Conservation (phyloP, 169 alveolate genomes). For the Cryptosporidium andersoni region DNA sequence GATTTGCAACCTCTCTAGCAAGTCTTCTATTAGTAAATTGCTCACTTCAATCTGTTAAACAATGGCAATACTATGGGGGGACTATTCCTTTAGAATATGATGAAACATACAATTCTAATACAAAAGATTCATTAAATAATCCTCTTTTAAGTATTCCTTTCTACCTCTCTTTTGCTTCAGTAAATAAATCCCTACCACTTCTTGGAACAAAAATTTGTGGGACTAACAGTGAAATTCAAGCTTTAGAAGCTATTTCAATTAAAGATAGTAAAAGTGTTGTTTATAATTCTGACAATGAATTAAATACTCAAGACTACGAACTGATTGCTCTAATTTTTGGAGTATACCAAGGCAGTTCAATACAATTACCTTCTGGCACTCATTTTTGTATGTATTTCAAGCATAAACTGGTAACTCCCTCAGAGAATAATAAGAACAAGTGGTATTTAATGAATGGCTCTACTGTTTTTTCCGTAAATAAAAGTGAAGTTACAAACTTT, state of each 20-base stretch:
- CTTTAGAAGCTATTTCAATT: conserved; percentile 28
- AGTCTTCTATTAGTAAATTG: conserved; percentile 18
- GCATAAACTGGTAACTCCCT: conserved; percentile 13
- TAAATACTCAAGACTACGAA: conserved; percentile 11
- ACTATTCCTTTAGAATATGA: conserved; percentile 31
- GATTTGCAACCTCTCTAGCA: conserved; percentile 33
- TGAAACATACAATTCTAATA: neutral
- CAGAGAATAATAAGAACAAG: conserved; percentile 10
- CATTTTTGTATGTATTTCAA: conserved; percentile 58
- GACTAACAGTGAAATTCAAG: neutral
- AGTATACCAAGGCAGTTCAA: conserved; percentile 40
- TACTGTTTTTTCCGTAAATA: conserved; percentile 26
- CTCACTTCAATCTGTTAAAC: conserved; percentile 7
- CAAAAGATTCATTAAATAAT: neutral
- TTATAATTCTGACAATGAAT: neutral
- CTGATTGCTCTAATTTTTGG: conserved; percentile 41
- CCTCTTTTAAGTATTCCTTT: neutral
- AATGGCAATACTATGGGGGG: conserved; percentile 49
- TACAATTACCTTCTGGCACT: conserved; percentile 62
- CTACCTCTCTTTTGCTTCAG: no score
- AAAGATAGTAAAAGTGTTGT: neutral
- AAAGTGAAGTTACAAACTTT: conserved; percentile 20
- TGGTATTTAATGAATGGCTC: conserved; percentile 56
- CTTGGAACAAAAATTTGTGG: neutral
- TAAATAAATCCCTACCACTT: neutral